Evolutionary conservation across 768 basidiomycete genomes (phyloP).

Genomic region (Collybia nuda): DNA sequence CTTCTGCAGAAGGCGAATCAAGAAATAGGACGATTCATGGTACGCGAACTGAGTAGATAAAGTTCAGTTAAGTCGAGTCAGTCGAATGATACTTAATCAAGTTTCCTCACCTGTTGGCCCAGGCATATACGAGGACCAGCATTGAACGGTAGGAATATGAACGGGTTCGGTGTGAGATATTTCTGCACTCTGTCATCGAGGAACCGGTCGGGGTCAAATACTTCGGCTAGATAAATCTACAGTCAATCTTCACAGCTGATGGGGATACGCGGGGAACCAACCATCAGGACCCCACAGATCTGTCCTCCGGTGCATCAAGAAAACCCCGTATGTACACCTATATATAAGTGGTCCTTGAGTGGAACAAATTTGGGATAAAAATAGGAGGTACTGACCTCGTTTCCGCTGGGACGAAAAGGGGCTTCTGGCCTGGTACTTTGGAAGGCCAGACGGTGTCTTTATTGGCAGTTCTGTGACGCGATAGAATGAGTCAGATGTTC

Average conservation of each 20-base stretch:
- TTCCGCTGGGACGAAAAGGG: neutral
- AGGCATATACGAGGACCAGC: constrained; percentile 67
- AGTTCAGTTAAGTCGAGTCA: constrained; percentile 5
- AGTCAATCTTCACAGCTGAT: neutral
- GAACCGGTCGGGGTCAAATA: constrained; percentile 68
- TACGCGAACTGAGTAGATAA: constrained; percentile 40
- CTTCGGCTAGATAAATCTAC: constrained; percentile 31
- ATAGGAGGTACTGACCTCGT: neutral
- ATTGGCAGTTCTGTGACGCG: neutral
- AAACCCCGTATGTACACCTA: constrained; percentile 46
- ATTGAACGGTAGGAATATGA: constrained; percentile 71
- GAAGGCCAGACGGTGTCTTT: neutral
- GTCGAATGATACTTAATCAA: constrained; percentile 3
- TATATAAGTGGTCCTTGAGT: no score
- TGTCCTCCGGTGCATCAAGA: constrained; percentile 59
- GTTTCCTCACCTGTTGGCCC: constrained; percentile 38
- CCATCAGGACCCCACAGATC: constrained; percentile 73
- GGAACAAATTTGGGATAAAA: no score
- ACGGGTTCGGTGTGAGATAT: constrained; percentile 57
- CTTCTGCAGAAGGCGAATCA: constrained; percentile 50
- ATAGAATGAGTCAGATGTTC: neutral
- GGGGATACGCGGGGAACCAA: constrained; percentile 18
- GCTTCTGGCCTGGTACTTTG: neutral
- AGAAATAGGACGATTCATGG: constrained; percentile 56
- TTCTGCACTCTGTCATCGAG: constrained; percentile 54